Base-by-base conservation (phyloP, 2,329 filamentous ascomycete species). In the Talaromyces atroroseus region DNA sequence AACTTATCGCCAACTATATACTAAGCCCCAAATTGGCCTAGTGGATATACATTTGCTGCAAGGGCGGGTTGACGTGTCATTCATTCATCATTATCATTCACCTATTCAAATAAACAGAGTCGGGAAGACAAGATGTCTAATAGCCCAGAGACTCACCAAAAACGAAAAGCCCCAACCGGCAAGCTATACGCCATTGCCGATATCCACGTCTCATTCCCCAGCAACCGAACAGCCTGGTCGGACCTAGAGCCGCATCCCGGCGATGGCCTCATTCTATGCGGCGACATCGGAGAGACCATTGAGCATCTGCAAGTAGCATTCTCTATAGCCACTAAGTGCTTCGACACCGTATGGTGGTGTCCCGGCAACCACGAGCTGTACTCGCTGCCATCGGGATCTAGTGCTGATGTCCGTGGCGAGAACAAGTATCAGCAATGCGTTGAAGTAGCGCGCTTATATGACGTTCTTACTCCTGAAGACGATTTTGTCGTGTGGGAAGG, bases 351-450 rank as follows among this genome's bases (percentile, higher is more conserved):
- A 34, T 58, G 56, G 56, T 58, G 56, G 56, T 58, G 56, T 42
- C 56, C 56, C 49, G 56, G 56, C 11, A 58, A 58, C 18, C 56
- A 58, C 24, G 56, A 58, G 40, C 46, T 58, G 20, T 58, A 58
- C 46, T 54, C 56, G 11, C 26, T 58, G 34, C 38, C 56, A 5
- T 50, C 50, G 21, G 56, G 56, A 10, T 32, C 55, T 21, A 57
- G 44, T 45, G 49, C 21, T 44, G 40, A 47, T 46, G 18, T 50
- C 36, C 56, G 56, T 1, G 56, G 56, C 18, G 56, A 54, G 29
- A 11, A 36, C 21, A 58, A 58, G 44, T 58, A 58, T 51, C 50
- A 54, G 21, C 50, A 58, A 47, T 54, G 56, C 18, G 46, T 58
- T 53, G 56, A 58, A 5, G 23, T 50, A 16, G 56, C 56, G n/a